Evolutionary conservation across 1,284 basidiomycete species (phyloP).

Genomic region (Trametes pubescens): DNA sequence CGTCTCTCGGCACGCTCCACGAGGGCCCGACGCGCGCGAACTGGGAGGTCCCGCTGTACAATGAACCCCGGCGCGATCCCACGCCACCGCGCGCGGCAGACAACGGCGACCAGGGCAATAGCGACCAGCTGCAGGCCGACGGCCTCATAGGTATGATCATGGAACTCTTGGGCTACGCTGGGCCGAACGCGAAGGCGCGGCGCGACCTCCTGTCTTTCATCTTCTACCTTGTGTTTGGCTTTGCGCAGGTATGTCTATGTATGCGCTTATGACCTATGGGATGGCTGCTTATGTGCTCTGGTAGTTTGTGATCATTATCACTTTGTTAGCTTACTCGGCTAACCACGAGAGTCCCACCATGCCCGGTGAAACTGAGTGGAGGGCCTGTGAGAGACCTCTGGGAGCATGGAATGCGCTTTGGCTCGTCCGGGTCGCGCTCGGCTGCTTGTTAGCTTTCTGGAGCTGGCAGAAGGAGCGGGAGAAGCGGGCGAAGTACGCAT

Average conservation of each 20-base stretch:
- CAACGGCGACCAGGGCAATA: neutral
- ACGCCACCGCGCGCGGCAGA: neutral
- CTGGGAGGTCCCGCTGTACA: constrained; percentile 22
- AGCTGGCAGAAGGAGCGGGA: constrained; percentile 60
- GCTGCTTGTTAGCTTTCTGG: constrained; percentile 65
- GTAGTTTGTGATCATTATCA: constrained; percentile 55
- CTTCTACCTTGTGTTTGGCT: constrained; percentile 61
- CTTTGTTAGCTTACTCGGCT: constrained; percentile 60
- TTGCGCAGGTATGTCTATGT: constrained; percentile 59
- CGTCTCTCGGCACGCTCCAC: constrained; percentile 3
- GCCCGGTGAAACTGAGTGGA: constrained; percentile 62
- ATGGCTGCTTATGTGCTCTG: neutral
- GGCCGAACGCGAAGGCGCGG: constrained; percentile 60
- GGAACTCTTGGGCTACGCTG: constrained; percentile 63
- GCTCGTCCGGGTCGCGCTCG: constrained; percentile 64
- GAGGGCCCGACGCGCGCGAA: constrained; percentile 2
- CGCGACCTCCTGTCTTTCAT: constrained; percentile 65
- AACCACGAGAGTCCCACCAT: constrained; percentile 57
- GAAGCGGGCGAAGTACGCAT: constrained; percentile 45
- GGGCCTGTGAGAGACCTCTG: constrained; percentile 70
- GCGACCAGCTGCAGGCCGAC: constrained; percentile 8
- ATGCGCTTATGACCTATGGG: constrained; percentile 1
- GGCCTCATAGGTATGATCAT: constrained; percentile 25
- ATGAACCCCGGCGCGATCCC: constrained; percentile 15
- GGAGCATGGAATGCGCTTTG: constrained; percentile 78